These are phyloP conservation scores for Dacryopinax primogenitus DNA, from an alignment of 768 basidiomycete species.

Conservation along the genomic window DNA sequence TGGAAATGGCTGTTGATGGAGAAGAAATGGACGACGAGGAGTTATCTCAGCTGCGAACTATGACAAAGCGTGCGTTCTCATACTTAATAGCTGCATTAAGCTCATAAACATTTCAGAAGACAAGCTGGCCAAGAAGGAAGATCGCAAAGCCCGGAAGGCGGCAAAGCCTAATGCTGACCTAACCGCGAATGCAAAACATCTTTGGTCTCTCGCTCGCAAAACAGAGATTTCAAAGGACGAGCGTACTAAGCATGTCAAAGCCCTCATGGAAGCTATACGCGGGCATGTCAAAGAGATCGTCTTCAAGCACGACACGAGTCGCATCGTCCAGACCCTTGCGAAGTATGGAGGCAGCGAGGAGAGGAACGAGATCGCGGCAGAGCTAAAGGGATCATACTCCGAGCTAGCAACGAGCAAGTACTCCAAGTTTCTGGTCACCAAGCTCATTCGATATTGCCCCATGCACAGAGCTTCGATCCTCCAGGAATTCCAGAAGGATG, in stretches of 20 bases:
- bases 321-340: conserved; percentile 69
- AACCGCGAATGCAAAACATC: conserved; percentile 55
- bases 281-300: conserved; percentile 77
- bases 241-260: conserved; percentile 57
- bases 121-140: conserved; percentile 66
- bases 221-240: conserved; percentile 57
- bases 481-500: conserved; percentile 59
- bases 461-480: conserved; percentile 63
- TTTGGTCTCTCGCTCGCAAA: conserved; percentile 65
- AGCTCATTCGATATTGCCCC: conserved; percentile 54
- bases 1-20: conserved; percentile 17
- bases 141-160: conserved; percentile 54
- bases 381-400: conserved; percentile 68
- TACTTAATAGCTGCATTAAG: background rate
- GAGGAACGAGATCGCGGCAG: conserved; percentile 64
- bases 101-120: conserved; percentile 31
- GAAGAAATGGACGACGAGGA: conserved; percentile 26
- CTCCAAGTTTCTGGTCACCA: conserved; percentile 78
- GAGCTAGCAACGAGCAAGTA: conserved; percentile 77
- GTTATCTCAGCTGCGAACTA: conserved; percentile 16
- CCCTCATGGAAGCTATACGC: conserved; percentile 62
- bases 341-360: conserved; percentile 66
- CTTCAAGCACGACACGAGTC: conserved; percentile 83
- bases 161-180: conserved; percentile 65
- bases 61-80: conserved; percentile 23